Evolutionary conservation across 176 grass and related monocot species (phyloP).

Genomic region (Miscanthus lutarioriparius): DNA sequence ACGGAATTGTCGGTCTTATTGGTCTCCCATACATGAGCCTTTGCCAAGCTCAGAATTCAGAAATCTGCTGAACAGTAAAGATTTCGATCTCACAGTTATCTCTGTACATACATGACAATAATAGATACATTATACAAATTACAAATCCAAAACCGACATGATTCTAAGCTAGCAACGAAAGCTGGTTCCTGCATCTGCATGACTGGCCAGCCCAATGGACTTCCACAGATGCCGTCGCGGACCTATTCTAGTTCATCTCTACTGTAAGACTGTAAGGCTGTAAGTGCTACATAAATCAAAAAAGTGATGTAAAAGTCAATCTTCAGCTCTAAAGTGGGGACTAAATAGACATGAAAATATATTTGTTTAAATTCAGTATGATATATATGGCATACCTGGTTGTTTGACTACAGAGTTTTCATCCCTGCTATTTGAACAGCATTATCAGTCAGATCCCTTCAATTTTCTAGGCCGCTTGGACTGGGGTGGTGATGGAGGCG

Average conservation of each 20-base stretch:
- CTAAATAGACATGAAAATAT: not conserved
- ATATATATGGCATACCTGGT: conserved; percentile 5
- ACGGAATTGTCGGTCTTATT: not conserved
- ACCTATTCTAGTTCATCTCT: conserved; percentile 14
- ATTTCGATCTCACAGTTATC: not conserved
- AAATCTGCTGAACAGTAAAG: not conserved
- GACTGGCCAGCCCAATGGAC: not conserved
- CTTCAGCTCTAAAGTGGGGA: not conserved
- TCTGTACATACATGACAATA: not conserved
- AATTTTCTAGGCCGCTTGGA: conserved; percentile 88
- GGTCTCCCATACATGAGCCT: not conserved
- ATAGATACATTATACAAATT: not conserved
- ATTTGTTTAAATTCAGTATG: not conserved
- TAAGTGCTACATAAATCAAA: not conserved
- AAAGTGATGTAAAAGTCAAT: not conserved
- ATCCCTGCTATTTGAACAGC: not conserved
- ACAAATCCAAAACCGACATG: not conserved
- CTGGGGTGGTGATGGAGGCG: conserved; percentile 80
- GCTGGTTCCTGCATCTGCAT: not conserved
- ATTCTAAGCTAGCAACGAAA: not conserved
- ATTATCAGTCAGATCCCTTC: conserved; percentile 75
- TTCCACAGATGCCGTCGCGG: not conserved
- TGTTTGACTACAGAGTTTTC: not conserved
- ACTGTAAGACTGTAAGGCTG: not conserved
- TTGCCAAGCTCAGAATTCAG: not conserved